Conservation (phyloP, 495 filamentous ascomycete species). For the Hamigera avellanea region DNA sequence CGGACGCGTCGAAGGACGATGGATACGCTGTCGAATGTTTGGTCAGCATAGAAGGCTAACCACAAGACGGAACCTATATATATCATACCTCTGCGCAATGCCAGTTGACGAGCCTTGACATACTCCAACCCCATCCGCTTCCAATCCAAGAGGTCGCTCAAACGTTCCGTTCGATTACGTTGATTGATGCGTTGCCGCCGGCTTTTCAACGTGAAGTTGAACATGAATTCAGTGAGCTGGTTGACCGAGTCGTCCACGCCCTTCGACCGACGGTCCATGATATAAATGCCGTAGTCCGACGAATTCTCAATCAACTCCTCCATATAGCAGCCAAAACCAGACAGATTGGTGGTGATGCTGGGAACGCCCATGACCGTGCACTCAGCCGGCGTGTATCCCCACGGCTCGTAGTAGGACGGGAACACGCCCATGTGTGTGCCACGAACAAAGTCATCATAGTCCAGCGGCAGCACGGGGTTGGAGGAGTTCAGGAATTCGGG, state of each 20-base stretch:
- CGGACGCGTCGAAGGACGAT: slow-evolving; percentile 60
- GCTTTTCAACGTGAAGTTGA: slow-evolving; percentile 88
- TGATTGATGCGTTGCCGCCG: slow-evolving; percentile 96
- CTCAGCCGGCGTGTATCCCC: slow-evolving; percentile 97
- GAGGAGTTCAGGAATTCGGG: slow-evolving; percentile 94
- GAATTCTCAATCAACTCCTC: slow-evolving; percentile 98
- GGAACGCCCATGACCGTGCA: slow-evolving; percentile 99
- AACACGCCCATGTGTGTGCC: slow-evolving; percentile 94
- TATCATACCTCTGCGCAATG: slow-evolving; percentile 60
- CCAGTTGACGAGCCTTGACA: slow-evolving; percentile 90
- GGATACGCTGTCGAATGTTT: slow-evolving; percentile 57
- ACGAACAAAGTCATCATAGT: slow-evolving; percentile 97
- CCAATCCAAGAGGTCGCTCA: slow-evolving; percentile 95
- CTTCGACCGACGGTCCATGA: slow-evolving; percentile 91
- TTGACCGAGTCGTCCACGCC: slow-evolving; percentile 96
- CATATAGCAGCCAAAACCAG: slow-evolving; percentile 98
- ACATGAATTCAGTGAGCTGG: slow-evolving; percentile 87
- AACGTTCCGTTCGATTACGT: slow-evolving; percentile 89
- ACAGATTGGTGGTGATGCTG: slow-evolving; percentile 95
- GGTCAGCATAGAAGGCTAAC: not conserved
- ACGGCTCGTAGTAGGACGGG: slow-evolving; percentile 96
- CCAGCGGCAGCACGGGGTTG: slow-evolving; percentile 87
- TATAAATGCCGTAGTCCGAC: slow-evolving; percentile 96
- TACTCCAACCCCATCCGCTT: slow-evolving; percentile 99
- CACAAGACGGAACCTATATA: slow-evolving; percentile 1